These are phyloP conservation scores for Flaveria sonorensis DNA, from an alignment of 129 eudicot species.

Conservation along the genomic window DNA sequence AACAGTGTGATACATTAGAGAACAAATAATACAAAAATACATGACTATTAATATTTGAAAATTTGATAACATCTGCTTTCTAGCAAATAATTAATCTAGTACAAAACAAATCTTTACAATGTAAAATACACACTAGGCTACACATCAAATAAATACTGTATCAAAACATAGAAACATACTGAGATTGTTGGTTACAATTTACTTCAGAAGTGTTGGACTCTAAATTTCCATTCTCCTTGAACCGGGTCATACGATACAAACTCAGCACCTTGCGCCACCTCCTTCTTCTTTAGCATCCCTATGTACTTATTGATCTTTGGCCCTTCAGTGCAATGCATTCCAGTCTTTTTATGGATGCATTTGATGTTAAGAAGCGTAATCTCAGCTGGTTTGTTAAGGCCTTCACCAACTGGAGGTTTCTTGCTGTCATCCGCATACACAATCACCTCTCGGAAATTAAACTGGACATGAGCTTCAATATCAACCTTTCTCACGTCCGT, in stretches of 20 bases:
- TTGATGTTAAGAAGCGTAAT: slow-evolving; percentile 67
- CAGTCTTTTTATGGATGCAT: slow-evolving; percentile 57
- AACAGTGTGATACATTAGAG: background rate
- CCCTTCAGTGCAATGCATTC: slow-evolving; percentile 46
- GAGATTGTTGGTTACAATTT: background rate
- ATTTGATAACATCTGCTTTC: background rate
- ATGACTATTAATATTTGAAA: background rate
- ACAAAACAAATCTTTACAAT: background rate
- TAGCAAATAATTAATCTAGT: background rate
- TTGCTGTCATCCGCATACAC: slow-evolving; percentile 59
- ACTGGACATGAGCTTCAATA: slow-evolving; percentile 48
- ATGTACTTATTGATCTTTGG: slow-evolving; percentile 46
- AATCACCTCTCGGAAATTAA: slow-evolving; percentile 63
- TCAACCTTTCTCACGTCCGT: slow-evolving; percentile 58
- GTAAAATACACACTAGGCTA: background rate
- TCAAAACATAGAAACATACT: background rate
- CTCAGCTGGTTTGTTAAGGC: slow-evolving; percentile 79
- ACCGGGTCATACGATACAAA: slow-evolving; percentile 75
- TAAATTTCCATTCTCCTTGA: slow-evolving; percentile 75
- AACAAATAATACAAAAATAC: background rate
- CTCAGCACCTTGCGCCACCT: slow-evolving; percentile 64
- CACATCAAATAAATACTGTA: background rate
- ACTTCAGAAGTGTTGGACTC: slow-evolving; percentile 56
- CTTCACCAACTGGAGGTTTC: slow-evolving; percentile 67
- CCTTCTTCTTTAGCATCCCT: slow-evolving; percentile 53